Evolutionary conservation across 1,284 basidiomycete genomes (phyloP), one percentile per base, ranked within the genome.

Genomic region (Puccinia horiana): DNA sequence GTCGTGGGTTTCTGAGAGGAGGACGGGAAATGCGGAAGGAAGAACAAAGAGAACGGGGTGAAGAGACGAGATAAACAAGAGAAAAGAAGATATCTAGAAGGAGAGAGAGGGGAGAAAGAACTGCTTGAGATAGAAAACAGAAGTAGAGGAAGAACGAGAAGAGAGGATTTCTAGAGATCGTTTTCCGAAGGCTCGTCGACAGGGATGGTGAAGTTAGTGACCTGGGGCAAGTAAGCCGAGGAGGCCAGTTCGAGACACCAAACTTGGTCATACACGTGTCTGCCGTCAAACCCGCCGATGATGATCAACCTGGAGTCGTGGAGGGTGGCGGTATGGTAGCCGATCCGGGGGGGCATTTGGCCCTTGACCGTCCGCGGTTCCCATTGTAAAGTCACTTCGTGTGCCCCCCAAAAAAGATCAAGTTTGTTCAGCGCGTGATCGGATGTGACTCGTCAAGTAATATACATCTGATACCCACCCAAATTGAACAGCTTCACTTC

Each of bases 401-500:
- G n/a, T 12, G 35, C 18, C 20, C 8, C 29, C 37, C 20, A 58
- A 61, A 26, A 70, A 52, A 23, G 49, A 23, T 12, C 12, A 52
- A 52, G 23, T 12, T 12, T 12, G 49, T 12, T 52, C 26, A 8
- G 20, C 26, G n/a, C 12, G 23, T 29, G 23, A 29, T 29, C 47
- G 26, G 4, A 35, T 32, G 44, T 47, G 44, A 47, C 18, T 52
- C 14, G 2, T 23, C 40, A 9, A 54, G 58, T 35, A n/a, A 52
- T 20, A 8, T 18, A 44, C 44, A 47, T 47, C 44, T 47, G 0
- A 12, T 16, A 26, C 65, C 18, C 20, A 83, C 82, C 83, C 23
- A 85, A 65, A 65, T 84, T 84, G 75, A 85, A 84, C 3, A 84
- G 26, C 20, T 83, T 82, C 6, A 84, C 73, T 49, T 83, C 79